Evolutionary conservation across 2,329 filamentous ascomycete species (phyloP).

Genomic region (Hypoxylon sp.): DNA sequence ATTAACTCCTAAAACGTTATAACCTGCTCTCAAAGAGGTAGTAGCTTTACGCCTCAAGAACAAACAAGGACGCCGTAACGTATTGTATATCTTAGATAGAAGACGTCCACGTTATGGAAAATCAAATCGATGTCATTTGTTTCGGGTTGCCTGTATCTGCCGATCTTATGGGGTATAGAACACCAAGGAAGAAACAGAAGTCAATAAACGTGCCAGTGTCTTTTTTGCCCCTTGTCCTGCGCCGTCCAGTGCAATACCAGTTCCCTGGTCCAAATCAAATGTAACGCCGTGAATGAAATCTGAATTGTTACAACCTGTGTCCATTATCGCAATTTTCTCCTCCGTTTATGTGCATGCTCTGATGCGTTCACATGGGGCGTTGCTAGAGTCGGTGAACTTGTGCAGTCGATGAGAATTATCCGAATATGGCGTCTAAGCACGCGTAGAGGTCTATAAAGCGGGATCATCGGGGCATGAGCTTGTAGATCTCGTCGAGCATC

Average conservation of each 20-base stretch:
- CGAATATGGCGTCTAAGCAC: not conserved
- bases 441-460: not conserved
- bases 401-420: not conserved
- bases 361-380: not conserved
- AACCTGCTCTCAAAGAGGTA: not conserved
- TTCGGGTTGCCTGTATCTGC: conserved; percentile 38
- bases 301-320: not conserved
- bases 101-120: conserved; percentile 7
- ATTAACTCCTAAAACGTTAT: not conserved
- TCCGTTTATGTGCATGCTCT: not conserved
- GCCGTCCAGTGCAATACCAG: conserved; percentile 41
- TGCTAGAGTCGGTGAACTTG: not conserved
- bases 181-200: conserved; percentile 30
- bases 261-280: conserved; percentile 30
- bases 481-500: conserved; percentile 89
- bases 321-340: conserved; percentile 9
- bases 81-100: not conserved
- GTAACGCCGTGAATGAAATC: conserved; percentile 23
- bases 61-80: not conserved
- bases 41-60: too few species aligned
- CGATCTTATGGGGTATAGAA: conserved; percentile 41
- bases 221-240: conserved; percentile 37
- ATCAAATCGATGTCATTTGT: conserved; percentile 32
- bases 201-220: conserved; percentile 30
- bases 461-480: conserved; percentile 64